Percentiles rank a stretch among this genome's conserved stretches.
Conservation (phyloP, 129 eudicot species). For the Scalesia atractyloides region DNA sequence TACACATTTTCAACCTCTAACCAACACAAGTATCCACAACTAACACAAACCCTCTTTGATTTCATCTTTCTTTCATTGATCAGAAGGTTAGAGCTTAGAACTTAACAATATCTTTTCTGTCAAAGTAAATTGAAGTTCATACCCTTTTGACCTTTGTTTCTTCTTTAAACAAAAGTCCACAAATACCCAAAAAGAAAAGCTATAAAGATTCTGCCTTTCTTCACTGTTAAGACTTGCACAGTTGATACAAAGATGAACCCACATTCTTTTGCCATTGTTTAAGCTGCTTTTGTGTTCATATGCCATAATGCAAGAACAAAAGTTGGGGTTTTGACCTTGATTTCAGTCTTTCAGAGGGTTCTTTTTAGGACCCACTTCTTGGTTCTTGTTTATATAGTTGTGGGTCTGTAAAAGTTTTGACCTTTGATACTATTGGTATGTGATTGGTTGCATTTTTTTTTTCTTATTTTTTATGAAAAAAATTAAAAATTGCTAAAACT, state of each 20-base stretch:
- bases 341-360: constrained; percentile 18
- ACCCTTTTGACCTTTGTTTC: constrained; percentile 33
- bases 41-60: constrained; percentile 10
- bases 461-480: neutral
- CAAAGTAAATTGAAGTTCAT: neutral
- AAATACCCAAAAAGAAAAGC: constrained; percentile 28
- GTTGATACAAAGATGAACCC: constrained; percentile 18
- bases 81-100: too few species aligned
- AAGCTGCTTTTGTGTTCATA: constrained; percentile 24
- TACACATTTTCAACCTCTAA: constrained; percentile 2
- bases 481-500: constrained; percentile 21
- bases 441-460: constrained; percentile 4
- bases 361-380: constrained; percentile 44
- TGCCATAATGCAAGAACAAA: constrained; percentile 38
- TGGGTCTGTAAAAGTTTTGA: constrained; percentile 34
- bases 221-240: constrained; percentile 20
- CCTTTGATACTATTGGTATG: constrained; percentile 19
- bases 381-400: constrained; percentile 32
- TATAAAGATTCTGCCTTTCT: constrained; percentile 29
- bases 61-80: neutral
- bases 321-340: constrained; percentile 35
- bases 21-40: neutral
- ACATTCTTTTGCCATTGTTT: constrained; percentile 17
- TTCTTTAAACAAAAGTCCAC: constrained; percentile 24
- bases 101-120: neutral